phyloP scores from a whole-genome alignment of 2,329 filamentous ascomycete genomes.

The Xylaria multiplex region DNA sequence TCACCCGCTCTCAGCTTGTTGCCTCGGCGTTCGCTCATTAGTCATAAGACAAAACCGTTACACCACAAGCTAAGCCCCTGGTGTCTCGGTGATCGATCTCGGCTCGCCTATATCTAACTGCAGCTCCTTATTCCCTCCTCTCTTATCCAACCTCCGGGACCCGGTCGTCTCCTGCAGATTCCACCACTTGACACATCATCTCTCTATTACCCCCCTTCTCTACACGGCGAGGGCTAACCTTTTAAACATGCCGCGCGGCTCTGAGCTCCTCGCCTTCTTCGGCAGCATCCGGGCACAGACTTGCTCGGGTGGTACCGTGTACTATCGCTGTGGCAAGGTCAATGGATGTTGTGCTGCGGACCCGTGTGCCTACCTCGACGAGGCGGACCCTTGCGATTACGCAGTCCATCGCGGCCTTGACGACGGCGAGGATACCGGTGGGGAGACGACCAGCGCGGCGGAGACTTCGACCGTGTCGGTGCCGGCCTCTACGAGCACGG shows the following conservation, averaged over 20 bases:
- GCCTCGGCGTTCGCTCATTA: background rate
- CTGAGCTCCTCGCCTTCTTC: background rate
- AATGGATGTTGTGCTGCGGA: conserved; percentile 58
- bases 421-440: background rate
- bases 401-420: background rate
- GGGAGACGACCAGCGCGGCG: background rate
- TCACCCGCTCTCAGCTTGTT: background rate
- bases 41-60: background rate
- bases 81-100: background rate
- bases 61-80: background rate
- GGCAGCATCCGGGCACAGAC: background rate
- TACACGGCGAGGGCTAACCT: background rate
- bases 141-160: background rate
- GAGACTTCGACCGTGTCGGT: background rate
- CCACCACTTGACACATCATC: background rate
- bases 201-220: background rate
- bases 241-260: conserved; percentile 1
- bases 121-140: background rate
- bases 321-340: conserved; percentile 54
- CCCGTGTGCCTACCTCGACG: conserved; percentile 51
- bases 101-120: background rate
- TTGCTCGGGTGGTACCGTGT: conserved; percentile 42
- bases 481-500: background rate
- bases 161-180: background rate
- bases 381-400: conserved; percentile 15